Conservation (phyloP, 148 eudicot genomes). For the Mesembryanthemum crystallinum region DNA sequence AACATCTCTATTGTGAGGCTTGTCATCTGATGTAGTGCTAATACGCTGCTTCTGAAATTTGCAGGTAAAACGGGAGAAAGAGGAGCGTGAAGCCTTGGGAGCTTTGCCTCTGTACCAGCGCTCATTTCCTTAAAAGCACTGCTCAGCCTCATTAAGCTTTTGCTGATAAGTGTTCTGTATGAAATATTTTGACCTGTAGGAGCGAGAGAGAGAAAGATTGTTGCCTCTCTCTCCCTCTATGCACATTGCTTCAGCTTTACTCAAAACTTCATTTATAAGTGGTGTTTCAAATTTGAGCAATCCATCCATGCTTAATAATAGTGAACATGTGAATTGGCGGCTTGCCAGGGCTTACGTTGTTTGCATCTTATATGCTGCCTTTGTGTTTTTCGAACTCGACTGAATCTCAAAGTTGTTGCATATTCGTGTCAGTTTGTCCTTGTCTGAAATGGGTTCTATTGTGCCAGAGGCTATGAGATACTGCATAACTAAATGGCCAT, state of each 20-base stretch:
- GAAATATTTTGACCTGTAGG: conserved; percentile 5
- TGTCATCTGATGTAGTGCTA: conserved; percentile 4
- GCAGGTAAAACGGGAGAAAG: conserved; percentile 64
- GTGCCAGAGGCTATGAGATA: too few species aligned
- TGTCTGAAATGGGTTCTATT: too few species aligned
- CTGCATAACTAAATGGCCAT: too few species aligned
- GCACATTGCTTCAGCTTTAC: conserved; percentile 12
- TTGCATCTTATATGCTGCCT: not conserved
- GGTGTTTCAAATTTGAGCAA: not conserved
- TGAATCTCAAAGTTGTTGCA: too few species aligned
- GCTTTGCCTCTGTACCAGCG: conserved; percentile 73
- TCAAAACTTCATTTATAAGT: conserved; percentile 10
- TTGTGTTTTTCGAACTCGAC: not conserved
- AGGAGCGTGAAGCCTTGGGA: conserved; percentile 72
- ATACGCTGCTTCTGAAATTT: not conserved
- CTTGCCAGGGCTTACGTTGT: not conserved
- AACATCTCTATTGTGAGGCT: not conserved
- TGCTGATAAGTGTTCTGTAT: conserved; percentile 6
- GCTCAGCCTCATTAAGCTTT: conserved; percentile 7
- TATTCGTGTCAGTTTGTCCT: too few species aligned
- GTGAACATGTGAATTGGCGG: not conserved
- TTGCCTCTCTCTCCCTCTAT: not conserved
- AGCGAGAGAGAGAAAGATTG: not conserved
- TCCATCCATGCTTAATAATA: conserved; percentile 27
- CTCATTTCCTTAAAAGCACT: conserved; percentile 46